Evolutionary conservation across 768 basidiomycete species (phyloP), one percentile per base, ranked within the genome.

Genomic region (Tulasnella calospora): DNA sequence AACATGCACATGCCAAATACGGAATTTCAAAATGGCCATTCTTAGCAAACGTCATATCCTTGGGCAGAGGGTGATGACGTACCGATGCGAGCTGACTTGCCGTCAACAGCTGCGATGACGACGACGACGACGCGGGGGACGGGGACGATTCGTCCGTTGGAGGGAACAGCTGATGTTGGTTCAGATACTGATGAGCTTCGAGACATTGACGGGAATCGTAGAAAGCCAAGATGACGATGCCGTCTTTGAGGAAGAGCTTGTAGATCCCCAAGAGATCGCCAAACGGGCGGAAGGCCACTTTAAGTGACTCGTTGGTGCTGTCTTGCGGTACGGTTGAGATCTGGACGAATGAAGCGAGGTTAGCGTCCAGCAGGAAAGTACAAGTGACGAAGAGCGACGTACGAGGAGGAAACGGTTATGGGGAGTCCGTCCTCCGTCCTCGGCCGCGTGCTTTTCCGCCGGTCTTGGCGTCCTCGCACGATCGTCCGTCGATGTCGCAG

Each of bases 241-340:
- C 90, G 47, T 88, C 85, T 72, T 85, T 84, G 73, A 88, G 88
- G 79, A 87, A 87, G 44, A 87, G 87, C 46, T 87, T 86, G 80
- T 88, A 89, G 73, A 92, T 87, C 12, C 89, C 89, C 82, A 90
- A 89, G 78, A 92, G 87, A 71, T 83, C 82, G 46, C 82, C 82
- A 51, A 78, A 67, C 55, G 47, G 40, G 19, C 73, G 69, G 73
- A 82, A 81, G 8, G 81, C 79, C 10, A 75, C 44, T 77, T 77
- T 82, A 19, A 82, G 78, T 9, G 33, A 23, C 21, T 73, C 61
- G 41, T 81, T 76, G 47, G 71, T 38, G 27, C 79, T 74, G 47
- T 77, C 41, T 27, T 55, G 71, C 17, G 81, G 81, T 19, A 82
- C 74, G 51, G 75, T 78, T 17, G 74, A 46, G 72, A 81, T 74